Evolutionary conservation across 352 stramenopile species (phyloP), one percentile per base, ranked within the genome.

Genomic region (Phytopythium helicoides): DNA sequence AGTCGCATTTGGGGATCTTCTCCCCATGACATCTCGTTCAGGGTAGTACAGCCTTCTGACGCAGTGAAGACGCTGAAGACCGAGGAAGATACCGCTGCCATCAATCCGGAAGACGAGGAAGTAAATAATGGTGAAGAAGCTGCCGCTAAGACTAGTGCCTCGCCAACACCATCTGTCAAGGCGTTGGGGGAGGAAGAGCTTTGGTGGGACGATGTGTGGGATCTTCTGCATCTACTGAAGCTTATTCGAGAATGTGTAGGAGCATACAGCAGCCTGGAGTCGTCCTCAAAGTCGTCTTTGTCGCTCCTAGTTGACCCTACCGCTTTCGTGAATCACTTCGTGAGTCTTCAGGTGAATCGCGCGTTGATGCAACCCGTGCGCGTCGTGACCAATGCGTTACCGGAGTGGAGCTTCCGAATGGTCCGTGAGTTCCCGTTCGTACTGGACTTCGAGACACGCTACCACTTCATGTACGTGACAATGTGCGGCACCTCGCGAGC

Each of bases 401-500:
- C 81, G 1, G 22, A 45, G n/a, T 88, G 78, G 76, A 76, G 62
- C 47, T 77, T 72, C 35, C 66, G 64, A 8, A 33, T 92, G 15
- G 58, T 88, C 21, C 54, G 78, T 9, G 58, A 84, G 8, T 88
- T 79, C 46, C 47, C 72, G 19, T 89, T 89, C 44, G 66, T 86
- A 18, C 52, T 92, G n/a, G 65, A 84, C 15, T 83, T 81, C 45
- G 74, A 86, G 1, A 89, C 76, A 28, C 67, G 74, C 0, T 79
- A 71, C 35, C 71, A 87, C 56, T 87, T 89, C 47, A 67, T 86
- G 62, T 88, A 86, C 36, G 71, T 71, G 15, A 87, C 72, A n/a
- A 78, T 66, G 7, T 84, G 77, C 60, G 81, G 81, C 1, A 72
- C 68, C n/a, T 73, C 81, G 15, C 69, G 81, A 19, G 74, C 81